phyloP scores from a whole-genome alignment of 2,329 filamentous ascomycete species.

The Trichoderma brevicompactum region DNA sequence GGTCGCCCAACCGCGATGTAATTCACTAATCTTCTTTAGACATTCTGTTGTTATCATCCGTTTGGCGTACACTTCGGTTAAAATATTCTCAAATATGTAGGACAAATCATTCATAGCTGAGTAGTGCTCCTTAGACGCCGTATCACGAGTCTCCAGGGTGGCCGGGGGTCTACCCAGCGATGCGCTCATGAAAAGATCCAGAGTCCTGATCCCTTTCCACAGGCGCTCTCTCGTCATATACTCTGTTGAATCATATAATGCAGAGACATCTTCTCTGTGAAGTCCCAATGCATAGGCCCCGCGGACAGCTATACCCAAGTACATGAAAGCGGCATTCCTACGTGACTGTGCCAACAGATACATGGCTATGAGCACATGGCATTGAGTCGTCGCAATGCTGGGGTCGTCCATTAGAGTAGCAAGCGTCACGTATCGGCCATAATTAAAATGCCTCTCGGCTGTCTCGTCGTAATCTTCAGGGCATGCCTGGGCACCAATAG shows the following conservation, averaged over 20 bases:
- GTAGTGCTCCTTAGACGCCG: constrained; percentile 1
- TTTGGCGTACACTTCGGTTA: constrained; percentile 2
- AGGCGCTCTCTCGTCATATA: background rate
- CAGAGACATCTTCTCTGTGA: background rate
- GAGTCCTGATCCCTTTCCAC: background rate
- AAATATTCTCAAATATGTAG: constrained; percentile 2
- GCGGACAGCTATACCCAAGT: constrained; percentile 7
- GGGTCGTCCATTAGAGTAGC: constrained; percentile 15
- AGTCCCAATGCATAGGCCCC: background rate
- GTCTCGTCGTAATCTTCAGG: constrained; percentile 1
- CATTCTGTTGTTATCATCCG: constrained; percentile 3
- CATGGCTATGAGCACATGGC: constrained; percentile 8
- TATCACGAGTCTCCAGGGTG: background rate
- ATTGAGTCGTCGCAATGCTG: constrained; percentile 11
- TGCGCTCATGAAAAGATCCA: background rate
- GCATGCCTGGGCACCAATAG: constrained; percentile 10
- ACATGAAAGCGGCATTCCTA: constrained; percentile 15
- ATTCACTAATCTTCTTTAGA: background rate
- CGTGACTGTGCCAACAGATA: background rate
- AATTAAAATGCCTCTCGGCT: constrained; percentile 10
- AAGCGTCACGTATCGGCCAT: constrained; percentile 8
- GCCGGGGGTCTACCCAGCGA: constrained; percentile 5
- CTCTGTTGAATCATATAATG: constrained; percentile 1
- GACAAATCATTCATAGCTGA: constrained; percentile 3
- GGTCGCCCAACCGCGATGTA: background rate